Evolutionary conservation across 345 rosid genomes (phyloP).

Genomic region (Euphorbia pulcherrima): DNA sequence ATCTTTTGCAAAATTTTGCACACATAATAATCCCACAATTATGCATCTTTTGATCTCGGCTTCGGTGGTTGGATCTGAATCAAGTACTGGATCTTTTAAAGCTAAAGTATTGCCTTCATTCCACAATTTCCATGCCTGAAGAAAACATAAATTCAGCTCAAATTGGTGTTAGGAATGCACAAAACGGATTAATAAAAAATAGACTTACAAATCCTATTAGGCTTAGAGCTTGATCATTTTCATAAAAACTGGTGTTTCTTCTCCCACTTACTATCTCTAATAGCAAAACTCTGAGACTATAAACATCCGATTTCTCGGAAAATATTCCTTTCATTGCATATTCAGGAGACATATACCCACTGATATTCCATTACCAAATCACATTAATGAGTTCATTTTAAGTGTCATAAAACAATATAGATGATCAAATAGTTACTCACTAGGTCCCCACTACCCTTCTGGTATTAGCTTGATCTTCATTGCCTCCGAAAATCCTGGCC

Average conservation of each 20-base stretch:
- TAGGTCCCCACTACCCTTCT: slow-evolving; percentile 12
- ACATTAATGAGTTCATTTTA: neutral
- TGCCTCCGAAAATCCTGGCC: slow-evolving; percentile 20
- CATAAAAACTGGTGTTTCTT: slow-evolving; percentile 4
- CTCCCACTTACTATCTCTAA: slow-evolving; percentile 18
- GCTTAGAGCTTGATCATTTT: slow-evolving; percentile 3
- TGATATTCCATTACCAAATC: neutral
- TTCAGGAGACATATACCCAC: slow-evolving; percentile 21
- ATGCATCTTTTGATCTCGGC: slow-evolving; percentile 10
- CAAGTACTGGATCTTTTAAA: neutral
- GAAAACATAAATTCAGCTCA: no score
- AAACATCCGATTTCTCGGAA: slow-evolving; percentile 21
- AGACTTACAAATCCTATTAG: slow-evolving; percentile 17
- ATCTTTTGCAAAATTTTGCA: slow-evolving; percentile 15
- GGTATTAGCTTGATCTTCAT: slow-evolving; percentile 20
- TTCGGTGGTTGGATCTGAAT: neutral
- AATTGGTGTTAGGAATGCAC: no score
- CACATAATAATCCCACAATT: slow-evolving; percentile 6
- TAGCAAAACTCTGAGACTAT: slow-evolving; percentile 18
- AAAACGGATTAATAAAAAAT: no score
- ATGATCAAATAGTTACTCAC: neutral
- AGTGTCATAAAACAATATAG: no score
- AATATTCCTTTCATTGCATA: slow-evolving; percentile 22
- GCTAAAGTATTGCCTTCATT: slow-evolving; percentile 1
- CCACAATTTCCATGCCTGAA: slow-evolving; percentile 19